These are phyloP conservation scores for Picochlorum costavermella DNA, from an alignment of 139 green algal genomes.

Conservation along the genomic window DNA sequence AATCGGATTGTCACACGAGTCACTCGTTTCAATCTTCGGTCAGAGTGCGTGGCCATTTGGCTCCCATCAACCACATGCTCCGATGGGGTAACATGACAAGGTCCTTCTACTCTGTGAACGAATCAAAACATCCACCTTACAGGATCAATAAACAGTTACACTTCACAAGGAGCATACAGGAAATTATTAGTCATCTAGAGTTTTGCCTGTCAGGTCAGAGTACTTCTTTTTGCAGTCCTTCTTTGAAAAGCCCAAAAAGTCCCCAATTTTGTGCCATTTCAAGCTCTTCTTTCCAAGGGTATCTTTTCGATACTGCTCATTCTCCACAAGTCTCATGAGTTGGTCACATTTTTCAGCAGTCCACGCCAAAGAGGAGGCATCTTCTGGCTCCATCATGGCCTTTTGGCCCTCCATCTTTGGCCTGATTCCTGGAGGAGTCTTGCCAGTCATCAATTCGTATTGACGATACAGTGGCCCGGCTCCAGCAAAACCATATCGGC, in stretches of 20 bases:
- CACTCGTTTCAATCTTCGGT: too few relatives aligned
- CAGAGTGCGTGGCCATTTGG: too few relatives aligned
- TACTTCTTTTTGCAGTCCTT: constrained; percentile 24
- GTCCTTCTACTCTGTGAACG: too few relatives aligned
- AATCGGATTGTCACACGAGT: too few relatives aligned
- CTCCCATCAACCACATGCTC: too few relatives aligned
- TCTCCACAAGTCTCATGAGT: constrained; percentile 24
- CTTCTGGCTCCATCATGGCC: constrained; percentile 2
- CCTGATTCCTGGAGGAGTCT: neutral
- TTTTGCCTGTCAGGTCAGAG: constrained; percentile 13
- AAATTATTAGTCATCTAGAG: neutral
- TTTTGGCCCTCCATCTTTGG: neutral
- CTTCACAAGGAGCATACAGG: too few relatives aligned
- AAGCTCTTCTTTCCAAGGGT: constrained; percentile 21
- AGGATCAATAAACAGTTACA: too few relatives aligned
- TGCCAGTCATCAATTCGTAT: neutral
- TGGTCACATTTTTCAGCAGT: constrained; percentile 11
- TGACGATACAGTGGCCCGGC: neutral
- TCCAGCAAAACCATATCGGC: constrained; percentile 12
- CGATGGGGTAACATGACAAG: too few relatives aligned
- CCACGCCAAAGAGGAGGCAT: constrained; percentile 5
- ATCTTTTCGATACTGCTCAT: constrained; percentile 18
- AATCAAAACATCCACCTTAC: too few relatives aligned
- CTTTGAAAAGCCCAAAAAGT: constrained; percentile 9
- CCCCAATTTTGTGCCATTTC: constrained; percentile 18